These are phyloP conservation scores for Candida ovalis DNA, from an alignment of 805 yeast species.

Conservation along the genomic window DNA sequence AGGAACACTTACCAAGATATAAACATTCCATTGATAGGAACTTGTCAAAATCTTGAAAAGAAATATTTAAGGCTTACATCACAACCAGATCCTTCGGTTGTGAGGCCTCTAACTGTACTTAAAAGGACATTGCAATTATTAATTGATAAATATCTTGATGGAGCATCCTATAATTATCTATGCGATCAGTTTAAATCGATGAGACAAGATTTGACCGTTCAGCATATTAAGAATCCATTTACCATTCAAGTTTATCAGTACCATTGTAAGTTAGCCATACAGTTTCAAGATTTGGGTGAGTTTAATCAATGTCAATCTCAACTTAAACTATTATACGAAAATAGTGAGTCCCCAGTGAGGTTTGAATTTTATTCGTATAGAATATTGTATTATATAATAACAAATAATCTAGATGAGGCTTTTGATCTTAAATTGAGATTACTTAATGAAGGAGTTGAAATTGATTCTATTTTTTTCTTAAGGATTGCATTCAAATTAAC, in stretches of 20 bases:
- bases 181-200: slow-evolving; percentile 90
- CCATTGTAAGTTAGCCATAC: slow-evolving; percentile 84
- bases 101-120: slow-evolving; percentile 68
- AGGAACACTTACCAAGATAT: slow-evolving; percentile 4
- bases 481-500: slow-evolving; percentile 34
- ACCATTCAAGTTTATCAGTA: slow-evolving; percentile 77
- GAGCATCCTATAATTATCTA: slow-evolving; percentile 66
- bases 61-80: slow-evolving; percentile 81
- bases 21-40: slow-evolving; percentile 49
- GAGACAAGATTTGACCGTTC: slow-evolving; percentile 91
- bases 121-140: slow-evolving; percentile 54
- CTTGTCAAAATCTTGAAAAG: slow-evolving; percentile 65
- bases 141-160: slow-evolving; percentile 44
- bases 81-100: slow-evolving; percentile 81
- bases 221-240: slow-evolving; percentile 74
- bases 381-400: slow-evolving; percentile 69
- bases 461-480: slow-evolving; percentile 23
- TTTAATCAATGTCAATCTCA: slow-evolving; percentile 93
- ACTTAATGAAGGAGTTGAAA: slow-evolving; percentile 8
- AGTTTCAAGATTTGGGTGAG: slow-evolving; percentile 83
- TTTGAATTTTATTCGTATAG: slow-evolving; percentile 72
- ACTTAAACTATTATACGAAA: slow-evolving; percentile 57
- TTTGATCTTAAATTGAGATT: slow-evolving; percentile 36
- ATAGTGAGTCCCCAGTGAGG: slow-evolving; percentile 32
- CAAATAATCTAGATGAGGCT: slow-evolving; percentile 59